phyloP scores from a whole-genome alignment of 1,284 basidiomycete genomes.

The Sanghuangporus weigelae region DNA sequence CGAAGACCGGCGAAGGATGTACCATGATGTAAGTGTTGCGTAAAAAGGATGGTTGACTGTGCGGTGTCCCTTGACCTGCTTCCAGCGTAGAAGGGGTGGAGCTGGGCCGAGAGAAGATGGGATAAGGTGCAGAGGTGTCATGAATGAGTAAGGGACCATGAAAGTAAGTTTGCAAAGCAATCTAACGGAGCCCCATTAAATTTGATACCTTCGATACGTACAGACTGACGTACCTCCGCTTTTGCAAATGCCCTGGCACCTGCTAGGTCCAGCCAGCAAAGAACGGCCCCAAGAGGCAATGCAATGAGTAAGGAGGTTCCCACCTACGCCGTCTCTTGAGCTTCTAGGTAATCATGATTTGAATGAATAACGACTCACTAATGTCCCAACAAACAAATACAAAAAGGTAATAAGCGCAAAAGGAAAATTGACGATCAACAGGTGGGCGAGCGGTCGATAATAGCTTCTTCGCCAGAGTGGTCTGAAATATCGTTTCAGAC shows the following conservation, averaged over 20 bases:
- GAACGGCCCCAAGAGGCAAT: constrained; percentile 66
- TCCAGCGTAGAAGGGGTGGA: constrained; percentile 42
- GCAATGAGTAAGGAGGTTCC: constrained; percentile 72
- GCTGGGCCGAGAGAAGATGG: constrained; percentile 62
- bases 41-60: constrained; percentile 63
- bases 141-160: constrained; percentile 60
- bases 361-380: constrained; percentile 41
- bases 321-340: constrained; percentile 36
- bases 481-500: constrained; percentile 54
- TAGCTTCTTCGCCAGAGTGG: constrained; percentile 52
- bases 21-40: constrained; percentile 77
- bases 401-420: constrained; percentile 67
- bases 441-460: constrained; percentile 59
- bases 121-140: constrained; percentile 49
- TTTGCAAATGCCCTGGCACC: constrained; percentile 65
- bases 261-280: constrained; percentile 71
- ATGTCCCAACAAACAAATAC: constrained; percentile 70
- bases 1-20: neutral
- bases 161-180: constrained; percentile 62
- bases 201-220: neutral
- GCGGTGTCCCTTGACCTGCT: constrained; percentile 29
- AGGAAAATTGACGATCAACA: constrained; percentile 68
- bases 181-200: constrained; percentile 30
- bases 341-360: neutral
- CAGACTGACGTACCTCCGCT: constrained; percentile 47